Evolutionary conservation across 2,329 filamentous ascomycete species (phyloP), one percentile per base, ranked within the genome.

Genomic region (Epicoccum sorghinum): DNA sequence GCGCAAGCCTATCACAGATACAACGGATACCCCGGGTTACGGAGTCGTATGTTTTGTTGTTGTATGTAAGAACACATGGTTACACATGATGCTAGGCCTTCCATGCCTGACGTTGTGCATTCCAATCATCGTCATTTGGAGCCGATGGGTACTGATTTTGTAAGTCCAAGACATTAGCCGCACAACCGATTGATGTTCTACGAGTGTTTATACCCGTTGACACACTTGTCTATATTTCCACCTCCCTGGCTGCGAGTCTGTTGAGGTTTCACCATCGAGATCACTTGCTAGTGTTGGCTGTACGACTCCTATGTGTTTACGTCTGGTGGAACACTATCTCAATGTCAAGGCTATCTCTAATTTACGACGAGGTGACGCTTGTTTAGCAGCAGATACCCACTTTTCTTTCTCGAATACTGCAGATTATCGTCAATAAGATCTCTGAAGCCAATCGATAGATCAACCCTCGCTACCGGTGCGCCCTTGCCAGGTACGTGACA

Each of bases 41-140:
- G 18, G 12, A 43, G 29, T 33, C 41, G 36, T 55, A 49, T 23
- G 40, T n/a, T 40, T 27, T n/a, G 10, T 10, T 23, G 13, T 35
- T n/a, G 13, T 27, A 8, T 22, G 24, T 35, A 32, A 37, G 6
- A 30, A 45, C 25, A 33, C 10, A n/a, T 25, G 41, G 52, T 55
- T 38, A 50, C 52, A 55, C 52, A 29, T 6, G 27, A 18, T 27
- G 37, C 37, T 46, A 50, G 43, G 6, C 24, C 4, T 24, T 40
- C 30, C 37, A n/a, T 46, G 25, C 24, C 46, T 50, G 14, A 46
- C n/a, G 52, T 55, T 13, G n/a, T 22, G 50, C 52, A 55, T 50
- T 55, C 52, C 52, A 46, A 50, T 46, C 41, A 55, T 24, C 14
- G 25, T 42, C 47, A 47, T 41, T 29, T 37, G 22, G 9, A 8